Conservation (phyloP, 2,329 filamentous ascomycete species). For the Cordyceps militaris region DNA sequence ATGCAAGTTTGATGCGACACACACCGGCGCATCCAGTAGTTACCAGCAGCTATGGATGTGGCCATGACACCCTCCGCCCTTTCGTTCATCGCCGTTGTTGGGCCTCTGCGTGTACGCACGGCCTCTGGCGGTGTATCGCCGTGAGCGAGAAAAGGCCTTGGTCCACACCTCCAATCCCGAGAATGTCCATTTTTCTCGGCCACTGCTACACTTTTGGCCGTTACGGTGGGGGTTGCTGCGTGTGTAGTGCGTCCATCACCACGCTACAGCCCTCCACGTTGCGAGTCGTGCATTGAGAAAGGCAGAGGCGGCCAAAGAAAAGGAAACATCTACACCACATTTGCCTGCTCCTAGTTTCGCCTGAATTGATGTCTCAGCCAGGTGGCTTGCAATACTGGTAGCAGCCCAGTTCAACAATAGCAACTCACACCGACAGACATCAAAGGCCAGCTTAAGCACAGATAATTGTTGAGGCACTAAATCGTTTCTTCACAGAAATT, state of each 20-base stretch:
- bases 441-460: too few relatives aligned
- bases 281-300: not conserved
- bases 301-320: not conserved
- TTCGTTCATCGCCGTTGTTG: not conserved
- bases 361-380: too few relatives aligned
- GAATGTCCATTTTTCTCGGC: not conserved
- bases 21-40: not conserved
- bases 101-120: conserved; percentile 6
- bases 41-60: not conserved
- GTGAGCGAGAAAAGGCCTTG: not conserved
- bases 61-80: not conserved
- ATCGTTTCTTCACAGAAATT: too few relatives aligned
- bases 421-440: too few relatives aligned
- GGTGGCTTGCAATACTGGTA: too few relatives aligned
- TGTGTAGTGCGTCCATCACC: not conserved
- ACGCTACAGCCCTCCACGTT: not conserved
- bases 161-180: not conserved
- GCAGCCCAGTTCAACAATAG: too few relatives aligned
- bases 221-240: not conserved
- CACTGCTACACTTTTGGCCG: not conserved
- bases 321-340: too few relatives aligned
- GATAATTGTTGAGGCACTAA: too few relatives aligned
- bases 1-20: not conserved
- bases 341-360: too few relatives aligned
- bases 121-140: conserved; percentile 10